Percentiles rank a stretch among this genome's conserved stretches.
phyloP scores from a whole-genome alignment of 441 rosid species.

The Dalechampia spathulata region DNA sequence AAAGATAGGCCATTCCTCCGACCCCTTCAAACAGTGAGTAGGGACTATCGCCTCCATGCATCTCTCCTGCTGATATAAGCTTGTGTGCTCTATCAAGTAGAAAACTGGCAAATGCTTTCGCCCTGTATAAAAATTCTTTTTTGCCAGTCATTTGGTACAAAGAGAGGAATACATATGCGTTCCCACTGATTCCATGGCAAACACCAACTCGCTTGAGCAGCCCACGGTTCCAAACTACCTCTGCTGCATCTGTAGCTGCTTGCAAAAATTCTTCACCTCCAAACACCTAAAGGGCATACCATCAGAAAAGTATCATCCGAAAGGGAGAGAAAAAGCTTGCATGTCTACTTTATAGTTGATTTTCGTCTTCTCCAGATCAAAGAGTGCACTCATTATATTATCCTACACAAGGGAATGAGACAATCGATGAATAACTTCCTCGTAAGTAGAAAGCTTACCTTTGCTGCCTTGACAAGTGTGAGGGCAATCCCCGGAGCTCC shows the following conservation, averaged over 20 bases:
- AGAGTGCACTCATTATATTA: no score
- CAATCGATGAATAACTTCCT: not conserved
- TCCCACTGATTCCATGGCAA: conserved; percentile 66
- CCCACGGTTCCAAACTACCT: conserved; percentile 54
- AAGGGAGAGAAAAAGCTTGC: not conserved
- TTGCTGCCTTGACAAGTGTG: conserved; percentile 54
- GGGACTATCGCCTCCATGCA: conserved; percentile 64
- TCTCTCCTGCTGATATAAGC: conserved; percentile 42
- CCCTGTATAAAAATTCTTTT: conserved; percentile 34
- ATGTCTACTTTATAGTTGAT: not conserved
- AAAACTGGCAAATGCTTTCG: conserved; percentile 61
- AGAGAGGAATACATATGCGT: conserved; percentile 46
- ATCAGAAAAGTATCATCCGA: not conserved
- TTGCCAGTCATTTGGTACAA: conserved; percentile 43
- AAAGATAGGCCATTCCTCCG: conserved; percentile 72
- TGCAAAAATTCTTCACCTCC: conserved; percentile 41
- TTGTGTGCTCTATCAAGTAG: conserved; percentile 40
- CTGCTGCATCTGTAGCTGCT: conserved; percentile 52
- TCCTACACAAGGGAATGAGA: not conserved
- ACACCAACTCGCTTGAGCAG: conserved; percentile 57
- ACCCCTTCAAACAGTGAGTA: conserved; percentile 66
- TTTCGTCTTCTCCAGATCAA: no score
- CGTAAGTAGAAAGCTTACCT: conserved; percentile 24
- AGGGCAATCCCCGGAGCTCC: conserved; percentile 63
- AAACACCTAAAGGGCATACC: conserved; percentile 40